Evolutionary conservation across 1,284 basidiomycete genomes (phyloP).

Genomic region (Cryptococcus amylolentus): DNA sequence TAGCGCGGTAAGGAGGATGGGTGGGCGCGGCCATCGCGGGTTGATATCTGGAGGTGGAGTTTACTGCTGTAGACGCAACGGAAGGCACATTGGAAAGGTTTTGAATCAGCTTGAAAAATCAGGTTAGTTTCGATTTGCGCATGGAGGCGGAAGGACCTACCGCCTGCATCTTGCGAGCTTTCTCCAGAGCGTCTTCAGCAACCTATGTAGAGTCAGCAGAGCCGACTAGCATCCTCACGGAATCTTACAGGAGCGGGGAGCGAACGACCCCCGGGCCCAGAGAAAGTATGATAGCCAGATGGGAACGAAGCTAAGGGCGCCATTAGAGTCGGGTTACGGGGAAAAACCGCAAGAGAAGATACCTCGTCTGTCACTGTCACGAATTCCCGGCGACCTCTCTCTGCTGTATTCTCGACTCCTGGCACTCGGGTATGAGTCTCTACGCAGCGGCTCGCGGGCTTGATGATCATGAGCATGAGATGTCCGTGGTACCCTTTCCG

Average conservation of each 20-base stretch:
- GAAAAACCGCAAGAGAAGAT: not conserved
- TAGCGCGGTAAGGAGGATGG: not conserved
- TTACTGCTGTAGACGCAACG: not conserved
- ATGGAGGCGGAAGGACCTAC: slow-evolving; percentile 4
- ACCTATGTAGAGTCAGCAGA: slow-evolving; percentile 5
- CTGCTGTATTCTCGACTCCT: not conserved
- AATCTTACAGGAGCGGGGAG: slow-evolving; percentile 1
- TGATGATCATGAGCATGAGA: slow-evolving; percentile 1
- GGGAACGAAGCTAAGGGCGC: slow-evolving; percentile 4
- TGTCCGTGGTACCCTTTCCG: not conserved
- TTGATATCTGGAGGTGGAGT: slow-evolving; percentile 3
- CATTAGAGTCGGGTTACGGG: not conserved
- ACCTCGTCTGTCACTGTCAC: slow-evolving; percentile 11
- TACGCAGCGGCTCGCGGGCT: slow-evolving; percentile 4
- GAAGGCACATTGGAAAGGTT: not conserved
- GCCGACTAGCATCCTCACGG: not conserved
- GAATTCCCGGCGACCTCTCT: slow-evolving; percentile 9
- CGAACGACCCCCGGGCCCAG: slow-evolving; percentile 3
- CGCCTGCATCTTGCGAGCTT: slow-evolving; percentile 38
- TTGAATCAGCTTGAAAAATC: not conserved
- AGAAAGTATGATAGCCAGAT: not conserved
- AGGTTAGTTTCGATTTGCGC: not conserved
- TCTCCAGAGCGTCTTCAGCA: slow-evolving; percentile 32
- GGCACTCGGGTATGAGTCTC: not conserved
- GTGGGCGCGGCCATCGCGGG: not conserved